Evolutionary conservation across 2,329 filamentous ascomycete species (phyloP), one percentile per base, ranked within the genome.

Genomic region (Aspergillus carbonarius): DNA sequence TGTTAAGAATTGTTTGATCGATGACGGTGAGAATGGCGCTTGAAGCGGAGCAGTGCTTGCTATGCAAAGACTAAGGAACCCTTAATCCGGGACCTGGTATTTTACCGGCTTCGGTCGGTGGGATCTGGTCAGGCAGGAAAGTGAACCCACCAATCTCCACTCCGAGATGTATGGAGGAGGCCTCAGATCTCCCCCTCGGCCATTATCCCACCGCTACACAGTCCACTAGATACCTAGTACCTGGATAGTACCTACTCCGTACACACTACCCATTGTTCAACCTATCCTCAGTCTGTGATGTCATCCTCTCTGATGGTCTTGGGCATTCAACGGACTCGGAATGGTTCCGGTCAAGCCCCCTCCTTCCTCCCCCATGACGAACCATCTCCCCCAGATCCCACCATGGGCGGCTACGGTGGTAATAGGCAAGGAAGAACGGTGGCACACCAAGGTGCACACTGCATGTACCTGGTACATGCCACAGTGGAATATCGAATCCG

Each of bases 401-500:
- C 39, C 39, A 42, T 42, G 39, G 39, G 39, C 39, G 39, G 39
- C n/a, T 42, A 42, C 39, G 39, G 39, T 42, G 39, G 39, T 42
- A 42, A 42, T 42, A 20, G 13, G 18, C 39, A 13, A 42, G 39
- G 18, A 23, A 30, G 25, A 30, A 18, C 23, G 8, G 44, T 48
- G 23, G 44, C 25, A 48, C 44, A 5, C 44, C 10, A 25, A 17
- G 25, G n/a, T 17, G 23, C 23, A 30, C 4, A 48, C 44, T 48
- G 44, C 23, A 30, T 48, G 44, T 54, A 54, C 37, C 51, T 44
- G 39, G 51, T 30, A 54, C 39, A 54, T 37, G 51, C 27, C 27
- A 56, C 35, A 46, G 51, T 18, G 48, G 23, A 39, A 57, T 54
- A 49, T 54, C 37, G 49, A 59, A 51, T 46, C 52, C 55, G 42